Conservation (phyloP, 2,329 filamentous ascomycete genomes). For the Fusarium metavorans region DNA sequence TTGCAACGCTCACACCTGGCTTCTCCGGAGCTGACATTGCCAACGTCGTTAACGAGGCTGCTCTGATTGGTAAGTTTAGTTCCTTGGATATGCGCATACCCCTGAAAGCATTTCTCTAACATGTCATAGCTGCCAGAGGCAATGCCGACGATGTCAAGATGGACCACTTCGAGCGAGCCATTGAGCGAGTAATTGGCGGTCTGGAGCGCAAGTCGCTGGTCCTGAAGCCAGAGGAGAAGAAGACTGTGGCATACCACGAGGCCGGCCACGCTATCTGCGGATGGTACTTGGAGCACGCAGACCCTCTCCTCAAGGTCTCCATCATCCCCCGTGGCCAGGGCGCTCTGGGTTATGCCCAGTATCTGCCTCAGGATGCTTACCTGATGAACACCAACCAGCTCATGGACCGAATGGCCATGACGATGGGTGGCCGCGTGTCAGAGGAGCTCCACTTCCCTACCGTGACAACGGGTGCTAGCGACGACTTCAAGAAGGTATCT, state of each 20-base stretch:
- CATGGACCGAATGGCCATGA: conserved; percentile 99
- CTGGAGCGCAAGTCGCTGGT: conserved; percentile 98
- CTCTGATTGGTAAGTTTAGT: conserved; percentile 82
- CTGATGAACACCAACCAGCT: conserved; percentile 95
- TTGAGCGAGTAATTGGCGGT: conserved; percentile 96
- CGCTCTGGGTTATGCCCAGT: conserved; percentile 95
- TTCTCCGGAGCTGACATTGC: conserved; percentile 99
- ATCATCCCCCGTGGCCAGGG: conserved; percentile 97
- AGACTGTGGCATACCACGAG: conserved; percentile 96
- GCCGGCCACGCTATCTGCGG: conserved; percentile 98
- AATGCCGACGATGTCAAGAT: conserved; percentile 86
- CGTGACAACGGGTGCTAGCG: conserved; percentile 92
- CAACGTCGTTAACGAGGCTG: conserved; percentile 98
- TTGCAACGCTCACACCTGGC: conserved; percentile 92
- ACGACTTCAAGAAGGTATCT: conserved; percentile 99
- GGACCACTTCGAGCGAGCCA: conserved; percentile 95
- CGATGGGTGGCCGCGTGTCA: conserved; percentile 91
- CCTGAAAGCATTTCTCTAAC: conserved; percentile 25
- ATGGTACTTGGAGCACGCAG: conserved; percentile 97
- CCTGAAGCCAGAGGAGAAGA: conserved; percentile 92
- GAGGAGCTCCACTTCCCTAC: conserved; percentile 98
- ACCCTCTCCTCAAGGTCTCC: conserved; percentile 96
- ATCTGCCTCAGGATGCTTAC: conserved; percentile 94
- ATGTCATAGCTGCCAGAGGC: conserved; percentile 77
- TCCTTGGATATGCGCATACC: conserved; percentile 46